phyloP scores from a whole-genome alignment of 2,329 filamentous ascomycete species.

The Penicillium freii region DNA sequence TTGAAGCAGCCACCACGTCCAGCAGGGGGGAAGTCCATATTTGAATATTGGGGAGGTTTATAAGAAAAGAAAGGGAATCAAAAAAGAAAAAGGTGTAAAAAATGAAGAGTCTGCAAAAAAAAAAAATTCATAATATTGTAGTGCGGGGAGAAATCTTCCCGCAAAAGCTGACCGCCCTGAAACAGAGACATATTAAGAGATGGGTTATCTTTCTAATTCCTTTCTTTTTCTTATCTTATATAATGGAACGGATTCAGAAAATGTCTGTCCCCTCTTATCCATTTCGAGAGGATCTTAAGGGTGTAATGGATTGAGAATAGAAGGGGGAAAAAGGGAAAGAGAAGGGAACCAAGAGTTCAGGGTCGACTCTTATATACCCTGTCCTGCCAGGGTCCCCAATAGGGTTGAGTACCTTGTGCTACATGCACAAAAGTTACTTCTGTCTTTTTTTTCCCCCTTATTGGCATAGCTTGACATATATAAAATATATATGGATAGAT shows the following conservation, averaged over 20 bases:
- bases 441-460: not conserved
- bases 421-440: not conserved
- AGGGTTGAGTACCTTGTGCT: conserved; percentile 24
- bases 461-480: not conserved
- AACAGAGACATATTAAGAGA: not conserved
- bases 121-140: conserved; percentile 13
- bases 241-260: not conserved
- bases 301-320: not conserved
- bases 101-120: conserved; percentile 12
- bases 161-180: conserved; percentile 10
- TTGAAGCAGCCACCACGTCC: conserved; percentile 58
- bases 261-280: not conserved
- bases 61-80: no score
- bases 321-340: not conserved
- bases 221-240: not conserved
- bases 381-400: conserved; percentile 23
- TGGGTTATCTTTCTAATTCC: not conserved
- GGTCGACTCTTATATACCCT: conserved; percentile 12
- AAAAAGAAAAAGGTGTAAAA: conserved; percentile 6
- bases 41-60: conserved; percentile 19
- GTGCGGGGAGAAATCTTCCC: conserved; percentile 26
- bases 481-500: not conserved
- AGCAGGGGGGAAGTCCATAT: conserved; percentile 51
- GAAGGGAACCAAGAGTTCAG: not conserved
- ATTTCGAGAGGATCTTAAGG: not conserved